phyloP scores from a whole-genome alignment of 768 basidiomycete species.

The Solioccasus polychromus region DNA sequence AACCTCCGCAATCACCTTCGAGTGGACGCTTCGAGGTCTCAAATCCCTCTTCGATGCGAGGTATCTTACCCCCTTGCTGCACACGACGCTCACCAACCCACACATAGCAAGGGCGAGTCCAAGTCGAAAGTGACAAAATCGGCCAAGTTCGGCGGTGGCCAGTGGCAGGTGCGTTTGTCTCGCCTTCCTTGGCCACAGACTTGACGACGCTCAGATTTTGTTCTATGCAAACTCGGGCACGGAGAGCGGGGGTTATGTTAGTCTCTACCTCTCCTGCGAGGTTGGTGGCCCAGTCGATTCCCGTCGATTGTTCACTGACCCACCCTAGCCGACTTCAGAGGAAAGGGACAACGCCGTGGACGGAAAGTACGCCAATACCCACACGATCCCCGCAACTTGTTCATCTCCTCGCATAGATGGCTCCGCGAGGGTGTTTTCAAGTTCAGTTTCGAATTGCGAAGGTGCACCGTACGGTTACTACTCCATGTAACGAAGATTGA shows the following conservation, averaged over 20 bases:
- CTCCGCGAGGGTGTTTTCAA: constrained; percentile 81
- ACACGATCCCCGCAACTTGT: background rate
- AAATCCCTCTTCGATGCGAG: constrained; percentile 74
- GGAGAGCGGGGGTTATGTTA: constrained; percentile 59
- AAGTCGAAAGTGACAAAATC: constrained; percentile 81
- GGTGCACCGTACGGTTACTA: constrained; percentile 35
- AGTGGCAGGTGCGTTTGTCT: constrained; percentile 56
- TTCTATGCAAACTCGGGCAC: constrained; percentile 84
- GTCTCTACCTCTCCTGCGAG: constrained; percentile 80
- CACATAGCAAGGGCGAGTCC: constrained; percentile 58
- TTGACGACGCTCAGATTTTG: constrained; percentile 49
- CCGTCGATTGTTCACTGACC: constrained; percentile 6
- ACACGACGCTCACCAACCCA: constrained; percentile 9
- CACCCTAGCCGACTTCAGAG: constrained; percentile 63
- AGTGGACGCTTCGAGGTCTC: constrained; percentile 75
- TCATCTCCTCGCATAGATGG: constrained; percentile 51
- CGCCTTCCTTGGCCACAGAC: too few species aligned
- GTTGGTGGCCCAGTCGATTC: constrained; percentile 39
- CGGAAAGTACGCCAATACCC: constrained; percentile 45
- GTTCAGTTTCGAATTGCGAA: constrained; percentile 80
- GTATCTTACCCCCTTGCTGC: too few species aligned
- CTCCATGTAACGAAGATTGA: background rate
- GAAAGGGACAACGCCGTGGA: constrained; percentile 68
- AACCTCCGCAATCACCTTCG: constrained; percentile 57
- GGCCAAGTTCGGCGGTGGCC: constrained; percentile 68